Evolutionary conservation across 345 rosid genomes (phyloP).

Genomic region (Hypericum perforatum): DNA sequence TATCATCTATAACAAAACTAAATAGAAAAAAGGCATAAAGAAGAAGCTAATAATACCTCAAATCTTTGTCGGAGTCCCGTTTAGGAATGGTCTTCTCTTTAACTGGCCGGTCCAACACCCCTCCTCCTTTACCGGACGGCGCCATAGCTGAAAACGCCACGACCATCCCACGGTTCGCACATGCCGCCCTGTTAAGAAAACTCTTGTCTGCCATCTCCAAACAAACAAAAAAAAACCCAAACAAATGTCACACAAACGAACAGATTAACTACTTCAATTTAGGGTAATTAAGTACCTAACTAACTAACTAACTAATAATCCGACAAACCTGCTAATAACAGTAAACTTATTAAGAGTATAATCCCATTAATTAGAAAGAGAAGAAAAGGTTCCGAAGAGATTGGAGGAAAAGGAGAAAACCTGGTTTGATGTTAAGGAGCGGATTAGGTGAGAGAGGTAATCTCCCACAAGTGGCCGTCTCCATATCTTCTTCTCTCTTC

Average conservation of each 20-base stretch:
- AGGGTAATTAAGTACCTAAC: too few relatives aligned
- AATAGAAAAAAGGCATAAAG: not conserved
- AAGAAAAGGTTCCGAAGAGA: too few relatives aligned
- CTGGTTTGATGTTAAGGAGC: conserved; percentile 50
- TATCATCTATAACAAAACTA: not conserved
- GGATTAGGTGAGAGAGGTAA: conserved; percentile 56
- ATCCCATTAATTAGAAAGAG: too few relatives aligned
- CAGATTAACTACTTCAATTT: not conserved
- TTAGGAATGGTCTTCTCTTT: conserved; percentile 63
- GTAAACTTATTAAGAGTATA: too few relatives aligned
- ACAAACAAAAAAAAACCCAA: too few relatives aligned
- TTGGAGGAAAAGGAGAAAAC: conserved; percentile 18
- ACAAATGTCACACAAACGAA: conserved; percentile 4
- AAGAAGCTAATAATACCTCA: conserved; percentile 29
- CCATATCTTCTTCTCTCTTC: conserved; percentile 34
- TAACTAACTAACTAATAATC: too few relatives aligned
- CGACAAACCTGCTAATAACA: too few relatives aligned
- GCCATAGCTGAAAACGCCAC: conserved; percentile 39
- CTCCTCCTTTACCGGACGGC: conserved; percentile 65
- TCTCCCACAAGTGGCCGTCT: conserved; percentile 66
- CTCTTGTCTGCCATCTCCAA: conserved; percentile 38
- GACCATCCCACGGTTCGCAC: conserved; percentile 35
- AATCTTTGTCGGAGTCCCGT: conserved; percentile 71
- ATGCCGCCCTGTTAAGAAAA: conserved; percentile 41
- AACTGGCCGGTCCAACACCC: conserved; percentile 58